Base-by-base conservation (phyloP, 768 basidiomycete species). In the Calocera viscosa region DNA sequence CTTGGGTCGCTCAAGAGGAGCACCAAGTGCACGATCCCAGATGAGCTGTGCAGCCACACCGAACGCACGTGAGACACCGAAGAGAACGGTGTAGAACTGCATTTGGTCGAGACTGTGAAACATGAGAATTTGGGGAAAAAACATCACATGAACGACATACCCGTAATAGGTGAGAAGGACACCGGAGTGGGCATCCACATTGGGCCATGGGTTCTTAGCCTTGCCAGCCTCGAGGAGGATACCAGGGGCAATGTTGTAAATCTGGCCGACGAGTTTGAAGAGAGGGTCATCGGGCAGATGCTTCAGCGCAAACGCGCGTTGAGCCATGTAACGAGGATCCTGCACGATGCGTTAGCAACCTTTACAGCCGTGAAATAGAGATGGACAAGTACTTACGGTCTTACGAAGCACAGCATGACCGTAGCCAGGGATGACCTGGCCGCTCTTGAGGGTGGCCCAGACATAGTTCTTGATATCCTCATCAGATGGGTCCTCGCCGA, bases 141-240 rank as follows among this genome's bases (percentile, higher is more conserved):
- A 7, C 32, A 19, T 34, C 12, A 60, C 33, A 43, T 38, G 12
- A 67, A 60, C 16, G 5, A 70, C 72, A 32, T 67, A 73, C 72
- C 75, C 91, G 73, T 93, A 94, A 78, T 94, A 80, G 32, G 88
- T 88, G 24, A 94, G 79, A 53, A 94, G 84, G 65, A 85, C 90
- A 78, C 91, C 93, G 17, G 95, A 97, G 81, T 95, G 94, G 64
- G 94, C 92, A 76, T 97, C 94, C 67, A 98, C 94, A 76, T 97
- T 98, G 49, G 94, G 94, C 89, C 89, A 92, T 1, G 90, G 90
- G 80, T 92, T 92, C 83, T 91, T 92, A 19, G 90, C 90, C 77
- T 92, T 92, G 71, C 90, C 90, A 71, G 90, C 90, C 82, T 91
- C 86, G 65, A 95, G 84, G 32, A 97, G 84, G 74, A 98, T 90